Percentiles rank a stretch among this genome's conserved stretches.
Evolutionary conservation across 1,139 yeast genomes (phyloP).

Genomic region (Blastobotrys arbuscula): DNA sequence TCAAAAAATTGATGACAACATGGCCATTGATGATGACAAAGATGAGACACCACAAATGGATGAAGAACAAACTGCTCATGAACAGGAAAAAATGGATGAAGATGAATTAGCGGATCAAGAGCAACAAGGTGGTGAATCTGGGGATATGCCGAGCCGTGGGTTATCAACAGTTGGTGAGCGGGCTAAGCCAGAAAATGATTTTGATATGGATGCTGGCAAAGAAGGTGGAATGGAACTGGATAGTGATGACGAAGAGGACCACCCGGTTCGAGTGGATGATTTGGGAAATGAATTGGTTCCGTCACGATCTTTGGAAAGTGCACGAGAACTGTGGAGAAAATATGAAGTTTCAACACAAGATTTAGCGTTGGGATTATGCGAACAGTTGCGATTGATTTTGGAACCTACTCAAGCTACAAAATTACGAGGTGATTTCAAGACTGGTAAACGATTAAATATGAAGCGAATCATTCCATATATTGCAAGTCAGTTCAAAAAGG

Average conservation of each 20-base stretch:
- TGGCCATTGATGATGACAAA: slow-evolving; percentile 64
- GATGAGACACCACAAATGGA: slow-evolving; percentile 17
- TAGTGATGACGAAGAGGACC: slow-evolving; percentile 22
- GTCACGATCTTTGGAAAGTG: slow-evolving; percentile 54
- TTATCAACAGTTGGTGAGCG: slow-evolving; percentile 17
- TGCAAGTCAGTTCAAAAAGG: slow-evolving; percentile 96
- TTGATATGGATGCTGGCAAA: slow-evolving; percentile 12
- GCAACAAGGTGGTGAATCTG: slow-evolving; percentile 11
- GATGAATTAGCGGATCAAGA: slow-evolving; percentile 13
- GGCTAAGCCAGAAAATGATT: slow-evolving; percentile 15
- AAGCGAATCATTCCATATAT: slow-evolving; percentile 95
- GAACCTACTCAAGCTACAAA: slow-evolving; percentile 96
- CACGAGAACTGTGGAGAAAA: slow-evolving; percentile 72
- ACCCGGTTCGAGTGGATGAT: slow-evolving; percentile 31
- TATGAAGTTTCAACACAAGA: slow-evolving; percentile 84
- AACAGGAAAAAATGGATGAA: slow-evolving; percentile 35
- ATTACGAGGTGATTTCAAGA: slow-evolving; percentile 89
- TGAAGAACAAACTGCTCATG: slow-evolving; percentile 82
- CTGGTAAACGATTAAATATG: slow-evolving; percentile 96
- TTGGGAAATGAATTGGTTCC: slow-evolving; percentile 41
- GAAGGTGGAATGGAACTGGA: slow-evolving; percentile 28
- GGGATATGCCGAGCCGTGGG: slow-evolving; percentile 13
- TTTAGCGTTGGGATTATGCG: slow-evolving; percentile 80
- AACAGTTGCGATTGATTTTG: slow-evolving; percentile 83
- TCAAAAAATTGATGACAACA: slow-evolving; percentile 72